These are phyloP conservation scores for Candida tibetensis DNA, from an alignment of 805 yeast genomes.

Conservation along the genomic window DNA sequence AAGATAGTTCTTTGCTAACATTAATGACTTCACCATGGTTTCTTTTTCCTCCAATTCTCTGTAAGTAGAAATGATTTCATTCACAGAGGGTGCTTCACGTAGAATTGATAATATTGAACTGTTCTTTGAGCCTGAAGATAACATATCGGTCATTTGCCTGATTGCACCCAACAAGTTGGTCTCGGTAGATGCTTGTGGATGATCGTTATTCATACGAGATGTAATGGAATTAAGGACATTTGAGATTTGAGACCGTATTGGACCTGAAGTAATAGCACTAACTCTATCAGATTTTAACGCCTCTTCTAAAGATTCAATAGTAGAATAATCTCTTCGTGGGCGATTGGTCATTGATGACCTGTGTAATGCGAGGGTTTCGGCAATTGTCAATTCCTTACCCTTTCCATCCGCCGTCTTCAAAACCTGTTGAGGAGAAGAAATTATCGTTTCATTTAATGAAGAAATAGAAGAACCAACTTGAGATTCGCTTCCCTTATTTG, in stretches of 20 bases:
- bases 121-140: conserved; percentile 13
- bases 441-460: no score
- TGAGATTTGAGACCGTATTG: conserved; percentile 30
- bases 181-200: conserved; percentile 16
- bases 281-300: conserved; percentile 16
- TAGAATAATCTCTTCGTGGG: conserved; percentile 26
- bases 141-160: conserved; percentile 37
- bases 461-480: no score
- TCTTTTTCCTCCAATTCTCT: conserved; percentile 20
- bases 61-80: conserved; percentile 22
- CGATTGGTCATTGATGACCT: conserved; percentile 42
- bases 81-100: conserved; percentile 13
- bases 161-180: conserved; percentile 35
- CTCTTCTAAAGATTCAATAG: conserved; percentile 27
- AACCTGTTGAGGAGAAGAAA: no score
- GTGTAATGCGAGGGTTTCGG: conserved; percentile 57
- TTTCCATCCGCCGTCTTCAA: background rate
- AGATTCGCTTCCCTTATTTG: no score
- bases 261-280: conserved; percentile 5
- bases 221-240: conserved; percentile 32
- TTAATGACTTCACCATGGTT: conserved; percentile 28
- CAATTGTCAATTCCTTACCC: conserved; percentile 45
- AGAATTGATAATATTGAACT: conserved; percentile 11
- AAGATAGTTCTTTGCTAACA: conserved; percentile 32
- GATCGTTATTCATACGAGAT: conserved; percentile 25